Conservation (phyloP, 495 filamentous ascomycete genomes). For the Ascobolus immersus region DNA sequence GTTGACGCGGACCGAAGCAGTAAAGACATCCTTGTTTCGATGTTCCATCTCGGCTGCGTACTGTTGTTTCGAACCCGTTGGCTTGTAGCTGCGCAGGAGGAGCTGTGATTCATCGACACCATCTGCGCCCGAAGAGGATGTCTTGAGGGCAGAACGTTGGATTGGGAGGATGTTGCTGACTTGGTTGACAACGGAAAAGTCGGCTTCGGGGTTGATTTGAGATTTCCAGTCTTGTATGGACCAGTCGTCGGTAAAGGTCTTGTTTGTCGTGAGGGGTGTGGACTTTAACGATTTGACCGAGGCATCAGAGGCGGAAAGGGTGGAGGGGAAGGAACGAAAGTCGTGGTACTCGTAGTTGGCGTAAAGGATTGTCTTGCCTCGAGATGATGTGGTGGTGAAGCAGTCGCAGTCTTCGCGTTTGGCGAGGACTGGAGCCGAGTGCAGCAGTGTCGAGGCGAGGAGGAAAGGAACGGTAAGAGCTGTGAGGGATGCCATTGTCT, state of each 20-base stretch:
- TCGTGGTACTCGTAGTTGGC: constrained; percentile 8
- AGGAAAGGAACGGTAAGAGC: constrained; percentile 2
- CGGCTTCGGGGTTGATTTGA: constrained; percentile 10
- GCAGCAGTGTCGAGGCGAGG: background rate
- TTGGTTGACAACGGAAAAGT: constrained; percentile 8
- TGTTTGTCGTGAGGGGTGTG: constrained; percentile 6
- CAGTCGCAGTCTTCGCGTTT: constrained; percentile 7
- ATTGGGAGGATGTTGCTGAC: constrained; percentile 2
- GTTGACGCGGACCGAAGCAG: constrained; percentile 26
- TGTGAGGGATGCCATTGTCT: constrained; percentile 2
- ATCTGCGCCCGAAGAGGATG: constrained; percentile 1
- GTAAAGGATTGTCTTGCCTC: constrained; percentile 6
- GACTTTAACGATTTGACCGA: constrained; percentile 1
- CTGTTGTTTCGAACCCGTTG: no score
- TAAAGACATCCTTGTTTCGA: constrained; percentile 10
- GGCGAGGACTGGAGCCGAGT: no score
- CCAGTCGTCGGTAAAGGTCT: constrained; percentile 8
- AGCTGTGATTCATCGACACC: no score
- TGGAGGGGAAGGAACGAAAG: constrained; percentile 6
- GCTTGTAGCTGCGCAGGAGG: no score
- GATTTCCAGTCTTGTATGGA: constrained; percentile 9
- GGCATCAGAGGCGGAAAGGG: constrained; percentile 5
- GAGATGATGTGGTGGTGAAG: constrained; percentile 11
- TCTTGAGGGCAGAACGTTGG: background rate
- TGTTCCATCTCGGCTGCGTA: no score